A percentile compares a stretch with the other conserved stretches of the same genome.
These are phyloP conservation scores for Sporisorium graminicola DNA, from an alignment of 1,284 basidiomycete genomes.

Conservation along the genomic window DNA sequence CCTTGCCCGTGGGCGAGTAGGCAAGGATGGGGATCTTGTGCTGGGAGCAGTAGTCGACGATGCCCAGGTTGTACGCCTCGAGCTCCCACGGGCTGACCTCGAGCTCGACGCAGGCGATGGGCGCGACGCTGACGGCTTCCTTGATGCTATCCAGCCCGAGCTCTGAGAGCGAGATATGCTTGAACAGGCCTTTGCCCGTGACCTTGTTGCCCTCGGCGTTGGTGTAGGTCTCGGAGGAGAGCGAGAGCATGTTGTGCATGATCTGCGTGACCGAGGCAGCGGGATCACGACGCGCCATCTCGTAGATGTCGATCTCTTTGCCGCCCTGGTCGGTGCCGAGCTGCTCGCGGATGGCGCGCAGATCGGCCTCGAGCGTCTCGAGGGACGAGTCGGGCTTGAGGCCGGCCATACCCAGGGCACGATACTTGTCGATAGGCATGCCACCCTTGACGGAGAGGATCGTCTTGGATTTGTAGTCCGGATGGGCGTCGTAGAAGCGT, in stretches of 20 bases:
- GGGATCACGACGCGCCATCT: slow-evolving; percentile 53
- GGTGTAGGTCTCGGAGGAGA: slow-evolving; percentile 39
- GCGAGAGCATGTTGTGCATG: slow-evolving; percentile 55
- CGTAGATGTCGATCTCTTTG: slow-evolving; percentile 60
- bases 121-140: slow-evolving; percentile 46
- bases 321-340: slow-evolving; percentile 56
- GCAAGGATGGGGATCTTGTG: slow-evolving; percentile 75
- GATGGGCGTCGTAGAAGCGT: slow-evolving; percentile 74
- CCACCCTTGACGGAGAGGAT: slow-evolving; percentile 75
- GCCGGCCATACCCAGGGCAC: slow-evolving; percentile 39
- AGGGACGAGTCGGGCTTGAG: slow-evolving; percentile 38
- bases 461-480: slow-evolving; percentile 74
- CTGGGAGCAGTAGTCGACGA: slow-evolving; percentile 71
- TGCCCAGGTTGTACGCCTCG: slow-evolving; percentile 71
- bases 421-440: slow-evolving; percentile 31
- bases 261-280: slow-evolving; percentile 29
- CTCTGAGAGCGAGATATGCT: slow-evolving; percentile 62
- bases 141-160: slow-evolving; percentile 55
- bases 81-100: slow-evolving; percentile 77
- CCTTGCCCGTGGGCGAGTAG: slow-evolving; percentile 72
- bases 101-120: slow-evolving; percentile 75
- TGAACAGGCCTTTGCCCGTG: slow-evolving; percentile 58
- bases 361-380: slow-evolving; percentile 43
- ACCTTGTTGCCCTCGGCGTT: slow-evolving; percentile 30
- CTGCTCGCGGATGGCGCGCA: slow-evolving; percentile 39